phyloP scores from a whole-genome alignment of 2,329 filamentous ascomycete genomes.

The Dactylellina drechsleri region DNA sequence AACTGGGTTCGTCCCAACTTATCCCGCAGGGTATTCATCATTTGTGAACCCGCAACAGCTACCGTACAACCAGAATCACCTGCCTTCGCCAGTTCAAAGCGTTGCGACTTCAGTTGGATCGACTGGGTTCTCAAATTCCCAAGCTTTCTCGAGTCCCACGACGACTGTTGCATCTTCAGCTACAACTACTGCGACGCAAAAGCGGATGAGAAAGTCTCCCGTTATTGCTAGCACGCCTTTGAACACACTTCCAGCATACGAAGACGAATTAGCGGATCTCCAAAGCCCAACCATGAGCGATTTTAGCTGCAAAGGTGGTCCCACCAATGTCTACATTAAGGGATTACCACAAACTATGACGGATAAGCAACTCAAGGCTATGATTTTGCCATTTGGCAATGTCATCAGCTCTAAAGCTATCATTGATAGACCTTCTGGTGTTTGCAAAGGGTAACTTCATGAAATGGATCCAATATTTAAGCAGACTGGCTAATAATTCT shows the following conservation, averaged over 20 bases:
- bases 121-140: slow-evolving; percentile 31
- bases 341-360: slow-evolving; percentile 95
- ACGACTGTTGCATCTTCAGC: slow-evolving; percentile 16
- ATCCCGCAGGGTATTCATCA: slow-evolving; percentile 22
- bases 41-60: slow-evolving; percentile 14
- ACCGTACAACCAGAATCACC: slow-evolving; percentile 33
- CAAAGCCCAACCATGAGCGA: slow-evolving; percentile 22
- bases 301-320: slow-evolving; percentile 68
- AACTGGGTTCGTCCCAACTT: slow-evolving; percentile 25
- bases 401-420: slow-evolving; percentile 99
- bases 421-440: slow-evolving; percentile 89
- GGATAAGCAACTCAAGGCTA: slow-evolving; percentile 84
- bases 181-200: slow-evolving; percentile 3
- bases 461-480: background rate
- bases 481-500: slow-evolving; percentile 16
- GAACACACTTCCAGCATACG: slow-evolving; percentile 13
- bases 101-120: slow-evolving; percentile 35
- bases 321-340: slow-evolving; percentile 98
- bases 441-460: slow-evolving; percentile 86
- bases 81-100: slow-evolving; percentile 44
- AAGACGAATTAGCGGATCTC: background rate
- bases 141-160: slow-evolving; percentile 29
- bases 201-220: slow-evolving; percentile 27
- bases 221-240: slow-evolving; percentile 46
- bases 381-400: slow-evolving; percentile 86